phyloP scores from a whole-genome alignment of 352 stramenopile species.

The Blastocystis sp. region DNA sequence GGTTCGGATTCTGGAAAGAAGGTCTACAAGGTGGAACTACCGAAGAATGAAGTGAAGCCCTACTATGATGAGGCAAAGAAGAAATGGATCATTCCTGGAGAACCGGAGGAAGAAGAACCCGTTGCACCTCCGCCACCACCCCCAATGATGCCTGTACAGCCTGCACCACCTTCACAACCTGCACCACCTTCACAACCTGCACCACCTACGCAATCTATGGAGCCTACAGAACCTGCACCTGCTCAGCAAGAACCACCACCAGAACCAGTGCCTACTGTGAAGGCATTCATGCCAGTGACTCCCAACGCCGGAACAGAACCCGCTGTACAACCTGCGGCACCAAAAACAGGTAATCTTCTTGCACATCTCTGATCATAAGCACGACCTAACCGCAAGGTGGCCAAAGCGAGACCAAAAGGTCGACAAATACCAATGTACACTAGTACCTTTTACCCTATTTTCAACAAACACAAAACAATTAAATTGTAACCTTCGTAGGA shows the following conservation, averaged over 20 bases:
- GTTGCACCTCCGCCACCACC: conserved; percentile 21
- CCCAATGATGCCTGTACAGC: background rate
- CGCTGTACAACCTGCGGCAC: background rate
- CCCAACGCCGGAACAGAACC: background rate
- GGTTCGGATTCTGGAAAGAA: conserved; percentile 37
- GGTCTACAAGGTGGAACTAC: conserved; percentile 59
- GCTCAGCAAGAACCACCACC: background rate
- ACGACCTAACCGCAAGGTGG: background rate
- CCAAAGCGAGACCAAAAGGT: conserved; percentile 6
- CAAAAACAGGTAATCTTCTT: background rate
- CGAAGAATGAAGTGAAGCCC: conserved; percentile 58
- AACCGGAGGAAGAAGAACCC: conserved; percentile 26
- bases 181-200: background rate
- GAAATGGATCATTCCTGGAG: conserved; percentile 58
- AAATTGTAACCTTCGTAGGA: conserved; percentile 41
- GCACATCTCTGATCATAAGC: background rate
- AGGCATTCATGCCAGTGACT: background rate
- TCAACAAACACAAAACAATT: conserved; percentile 1
- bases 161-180: background rate
- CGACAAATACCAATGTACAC: background rate
- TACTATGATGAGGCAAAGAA: conserved; percentile 60
- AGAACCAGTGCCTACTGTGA: background rate
- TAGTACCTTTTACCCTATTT: conserved; percentile 33
- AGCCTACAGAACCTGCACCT: background rate
- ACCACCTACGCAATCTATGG: background rate